Conservation (phyloP, 2,329 filamentous ascomycete genomes). For the Fusarium circinatum region DNA sequence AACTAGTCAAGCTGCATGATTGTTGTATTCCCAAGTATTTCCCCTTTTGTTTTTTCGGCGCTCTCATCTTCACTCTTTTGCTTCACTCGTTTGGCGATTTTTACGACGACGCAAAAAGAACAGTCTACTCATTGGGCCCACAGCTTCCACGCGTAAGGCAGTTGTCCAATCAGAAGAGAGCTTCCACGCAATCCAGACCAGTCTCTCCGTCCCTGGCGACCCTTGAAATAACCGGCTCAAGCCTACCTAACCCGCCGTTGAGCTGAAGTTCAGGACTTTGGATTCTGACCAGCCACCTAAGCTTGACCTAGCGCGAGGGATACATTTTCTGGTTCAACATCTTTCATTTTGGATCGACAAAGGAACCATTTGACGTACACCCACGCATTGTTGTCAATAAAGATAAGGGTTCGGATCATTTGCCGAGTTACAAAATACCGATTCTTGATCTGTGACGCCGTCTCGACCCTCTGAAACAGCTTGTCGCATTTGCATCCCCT, state of each 20-base stretch:
- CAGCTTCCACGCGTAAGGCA: conserved; percentile 31
- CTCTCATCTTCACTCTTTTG: neutral
- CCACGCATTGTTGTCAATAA: neutral
- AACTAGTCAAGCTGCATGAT: neutral
- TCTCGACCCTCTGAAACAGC: conserved; percentile 25
- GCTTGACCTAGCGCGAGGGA: neutral
- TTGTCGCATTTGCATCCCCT: conserved; percentile 27
- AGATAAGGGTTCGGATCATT: neutral
- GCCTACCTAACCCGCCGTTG: neutral
- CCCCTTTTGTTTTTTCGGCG: conserved; percentile 12
- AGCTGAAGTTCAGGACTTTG: conserved; percentile 23
- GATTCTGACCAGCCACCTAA: conserved; percentile 33
- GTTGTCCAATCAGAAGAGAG: conserved; percentile 33
- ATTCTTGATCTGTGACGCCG: conserved; percentile 9
- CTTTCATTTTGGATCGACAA: neutral
- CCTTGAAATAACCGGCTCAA: conserved; percentile 25
- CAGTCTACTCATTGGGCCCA: conserved; percentile 18
- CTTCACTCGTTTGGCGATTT: conserved; percentile 2
- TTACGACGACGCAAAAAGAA: conserved; percentile 9
- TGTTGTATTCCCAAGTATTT: neutral
- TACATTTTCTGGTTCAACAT: conserved; percentile 19
- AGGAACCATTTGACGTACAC: neutral
- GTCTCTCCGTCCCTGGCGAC: conserved; percentile 19
- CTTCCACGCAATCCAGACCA: conserved; percentile 38
- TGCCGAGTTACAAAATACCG: neutral